Percentiles rank a stretch among this genome's conserved stretches.
Conservation (phyloP, 768 basidiomycete species). For the Trametes elegans region DNA sequence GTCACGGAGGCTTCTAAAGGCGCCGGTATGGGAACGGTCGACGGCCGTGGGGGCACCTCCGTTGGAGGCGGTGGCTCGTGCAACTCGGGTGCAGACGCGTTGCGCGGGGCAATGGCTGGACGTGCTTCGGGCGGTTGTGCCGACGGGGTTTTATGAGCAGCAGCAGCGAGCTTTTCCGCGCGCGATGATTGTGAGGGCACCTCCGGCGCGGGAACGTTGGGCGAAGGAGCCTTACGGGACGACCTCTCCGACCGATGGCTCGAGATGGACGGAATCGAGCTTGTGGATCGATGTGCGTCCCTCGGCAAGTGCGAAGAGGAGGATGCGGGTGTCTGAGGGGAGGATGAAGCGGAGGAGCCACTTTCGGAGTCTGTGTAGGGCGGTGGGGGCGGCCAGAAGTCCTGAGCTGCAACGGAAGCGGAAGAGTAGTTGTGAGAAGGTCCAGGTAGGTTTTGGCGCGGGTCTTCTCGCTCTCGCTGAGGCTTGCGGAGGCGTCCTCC, state of each 20-base stretch:
- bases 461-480: slow-evolving; percentile 5
- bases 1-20: neutral
- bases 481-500: slow-evolving; percentile 8
- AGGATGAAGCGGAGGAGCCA: slow-evolving; percentile 12
- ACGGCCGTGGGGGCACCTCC: slow-evolving; percentile 16
- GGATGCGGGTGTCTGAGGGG: slow-evolving; percentile 14
- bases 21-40: slow-evolving; percentile 17
- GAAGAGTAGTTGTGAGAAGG: slow-evolving; percentile 9
- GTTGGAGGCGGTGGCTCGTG: slow-evolving; percentile 13
- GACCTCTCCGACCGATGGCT: neutral
- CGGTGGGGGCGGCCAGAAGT: slow-evolving; percentile 20
- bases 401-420: slow-evolving; percentile 6
- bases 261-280: neutral
- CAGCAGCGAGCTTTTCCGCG: too few relatives aligned
- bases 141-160: neutral
- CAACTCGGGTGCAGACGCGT: slow-evolving; percentile 20
- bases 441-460: neutral
- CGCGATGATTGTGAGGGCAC: too few relatives aligned
- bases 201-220: neutral
- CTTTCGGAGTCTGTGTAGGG: slow-evolving; percentile 16
- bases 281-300: neutral
- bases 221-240: neutral
- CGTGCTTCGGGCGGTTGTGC: slow-evolving; percentile 8
- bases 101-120: slow-evolving; percentile 9
- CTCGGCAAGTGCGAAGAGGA: slow-evolving; percentile 12